Conservation (phyloP, 164 flowering plant species). For the Protea cynaroides region DNA sequence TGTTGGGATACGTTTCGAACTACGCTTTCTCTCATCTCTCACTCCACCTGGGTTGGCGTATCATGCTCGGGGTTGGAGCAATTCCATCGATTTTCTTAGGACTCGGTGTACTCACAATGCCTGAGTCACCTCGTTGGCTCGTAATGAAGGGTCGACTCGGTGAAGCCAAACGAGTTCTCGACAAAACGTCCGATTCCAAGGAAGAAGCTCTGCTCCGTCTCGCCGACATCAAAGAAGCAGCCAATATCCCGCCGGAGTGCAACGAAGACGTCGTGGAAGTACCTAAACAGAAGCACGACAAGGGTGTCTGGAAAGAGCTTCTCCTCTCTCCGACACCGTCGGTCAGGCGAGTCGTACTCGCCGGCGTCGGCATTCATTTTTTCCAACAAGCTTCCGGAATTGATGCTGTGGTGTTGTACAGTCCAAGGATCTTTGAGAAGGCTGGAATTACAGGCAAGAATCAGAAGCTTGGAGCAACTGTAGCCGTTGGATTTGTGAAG, state of each 20-base stretch:
- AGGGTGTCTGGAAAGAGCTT: slow-evolving; percentile 35
- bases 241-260: slow-evolving; percentile 24
- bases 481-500: slow-evolving; percentile 38
- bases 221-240: slow-evolving; percentile 26
- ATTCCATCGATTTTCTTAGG: slow-evolving; percentile 13
- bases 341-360: slow-evolving; percentile 23
- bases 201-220: slow-evolving; percentile 26
- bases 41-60: slow-evolving; percentile 17
- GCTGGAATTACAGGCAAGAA: slow-evolving; percentile 24
- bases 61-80: slow-evolving; percentile 28
- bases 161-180: slow-evolving; percentile 28
- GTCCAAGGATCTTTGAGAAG: slow-evolving; percentile 21
- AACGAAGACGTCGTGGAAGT: slow-evolving; percentile 20
- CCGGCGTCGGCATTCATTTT: slow-evolving; percentile 29
- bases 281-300: slow-evolving; percentile 19
- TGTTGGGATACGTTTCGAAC: slow-evolving; percentile 27
- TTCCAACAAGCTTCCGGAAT: slow-evolving; percentile 35
- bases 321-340: slow-evolving; percentile 26
- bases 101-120: slow-evolving; percentile 27
- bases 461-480: slow-evolving; percentile 17
- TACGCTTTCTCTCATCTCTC: slow-evolving; percentile 20
- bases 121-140: slow-evolving; percentile 47
- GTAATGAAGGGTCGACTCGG: slow-evolving; percentile 34
- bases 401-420: slow-evolving; percentile 32
- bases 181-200: slow-evolving; percentile 19